Evolutionary conservation across 345 rosid genomes (phyloP), one percentile per base, ranked within the genome.

Genomic region (Theobroma cacao): DNA sequence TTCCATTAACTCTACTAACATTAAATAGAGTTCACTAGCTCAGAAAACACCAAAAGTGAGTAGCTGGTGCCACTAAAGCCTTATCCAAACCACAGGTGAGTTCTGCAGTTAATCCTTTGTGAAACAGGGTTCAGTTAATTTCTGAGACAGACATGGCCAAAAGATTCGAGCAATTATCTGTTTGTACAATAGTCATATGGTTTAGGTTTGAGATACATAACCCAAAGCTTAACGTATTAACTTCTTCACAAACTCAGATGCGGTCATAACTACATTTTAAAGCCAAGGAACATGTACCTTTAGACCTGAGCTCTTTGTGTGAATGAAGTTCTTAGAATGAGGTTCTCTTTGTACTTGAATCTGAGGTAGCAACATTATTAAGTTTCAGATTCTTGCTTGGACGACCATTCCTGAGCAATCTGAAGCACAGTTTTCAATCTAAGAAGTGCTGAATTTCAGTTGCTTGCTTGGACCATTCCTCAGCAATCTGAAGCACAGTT

Each of bases 311-410:
- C 55, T 67, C 65, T 75, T 70, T 28, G 78, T 69, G 58, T 77
- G 79, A 52, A 78, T 81, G 14, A 80, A 47, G 66, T 80, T 82
- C 80, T 84, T 83, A 33, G 82, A 81, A 58, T 77, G 84, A 80
- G 85, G 78, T 66, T 86, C 93, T 76, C 85, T 88, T 61, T 89
- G 94, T 71, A 89, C 89, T 80, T 91, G 93, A 84, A 93, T 88
- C 80, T 85, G 81, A 75, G 91, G 86, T 18, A 93, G 86, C 85
- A 91, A 82, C 43, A 87, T 75, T 82, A 93, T 91, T 84, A 93
- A 72, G 97, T 93, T n/a, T n/a, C n/a, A n/a, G n/a, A n/a, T n/a
- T n/a, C 95, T 87, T 87, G 88, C 85, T 90, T 92, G 78, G 97
- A 94, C 72, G n/a, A n/a, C n/a, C 88, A 89, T 78, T 90, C 90